Evolutionary conservation across 164 flowering plant species (phyloP).

Genomic region (Nelumbo lutea): DNA sequence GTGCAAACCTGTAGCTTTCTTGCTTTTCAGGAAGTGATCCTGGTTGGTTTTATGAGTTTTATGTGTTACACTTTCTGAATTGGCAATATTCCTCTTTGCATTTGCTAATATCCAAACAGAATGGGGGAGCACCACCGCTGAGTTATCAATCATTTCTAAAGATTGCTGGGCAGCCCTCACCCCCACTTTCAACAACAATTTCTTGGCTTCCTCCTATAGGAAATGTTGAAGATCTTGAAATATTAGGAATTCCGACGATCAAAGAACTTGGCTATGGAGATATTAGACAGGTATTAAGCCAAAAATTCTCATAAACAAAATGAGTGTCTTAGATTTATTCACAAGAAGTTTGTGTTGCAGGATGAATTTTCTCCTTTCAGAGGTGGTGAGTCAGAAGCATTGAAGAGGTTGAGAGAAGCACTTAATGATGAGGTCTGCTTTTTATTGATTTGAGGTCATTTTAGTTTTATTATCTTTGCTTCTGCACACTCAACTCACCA

Average conservation of each 20-base stretch:
- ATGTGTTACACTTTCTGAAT: not conserved
- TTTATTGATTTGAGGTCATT: not conserved
- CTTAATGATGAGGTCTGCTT: conserved; percentile 50
- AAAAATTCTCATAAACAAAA: not conserved
- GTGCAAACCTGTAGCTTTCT: not conserved
- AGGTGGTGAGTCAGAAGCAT: conserved; percentile 90
- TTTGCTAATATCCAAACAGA: conserved; percentile 32
- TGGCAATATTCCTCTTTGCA: not conserved
- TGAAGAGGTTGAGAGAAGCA: conserved; percentile 62
- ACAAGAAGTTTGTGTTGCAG: conserved; percentile 30
- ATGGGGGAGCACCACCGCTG: conserved; percentile 85
- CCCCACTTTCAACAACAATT: conserved; percentile 37
- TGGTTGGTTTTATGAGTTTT: not conserved
- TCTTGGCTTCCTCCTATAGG: conserved; percentile 75
- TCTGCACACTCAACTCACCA: not conserved
- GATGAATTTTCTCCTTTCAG: conserved; percentile 65
- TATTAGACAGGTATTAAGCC: conserved; percentile 40
- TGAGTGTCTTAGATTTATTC: not conserved
- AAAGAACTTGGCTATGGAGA: conserved; percentile 77
- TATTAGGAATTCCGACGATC: conserved; percentile 55
- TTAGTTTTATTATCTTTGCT: not conserved
- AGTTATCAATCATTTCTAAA: conserved; percentile 82
- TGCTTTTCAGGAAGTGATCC: not conserved
- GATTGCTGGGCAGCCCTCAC: conserved; percentile 71
- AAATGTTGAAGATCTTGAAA: conserved; percentile 32